Conservation (phyloP, 2,329 filamentous ascomycete genomes). For the Alternaria panax region DNA sequence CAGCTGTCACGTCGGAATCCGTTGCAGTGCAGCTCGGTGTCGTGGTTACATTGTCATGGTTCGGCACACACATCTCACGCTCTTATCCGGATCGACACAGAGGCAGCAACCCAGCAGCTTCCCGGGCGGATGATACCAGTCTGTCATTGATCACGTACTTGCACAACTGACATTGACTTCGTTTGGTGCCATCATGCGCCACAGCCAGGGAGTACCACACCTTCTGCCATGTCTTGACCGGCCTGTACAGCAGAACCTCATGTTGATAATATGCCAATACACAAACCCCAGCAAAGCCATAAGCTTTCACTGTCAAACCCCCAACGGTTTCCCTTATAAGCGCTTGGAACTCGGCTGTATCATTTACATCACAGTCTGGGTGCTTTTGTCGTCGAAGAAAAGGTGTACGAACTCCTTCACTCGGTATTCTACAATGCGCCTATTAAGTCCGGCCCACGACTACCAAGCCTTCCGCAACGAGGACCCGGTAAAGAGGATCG, state of each 20-base stretch:
- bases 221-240: not conserved
- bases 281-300: not conserved
- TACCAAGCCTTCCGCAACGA: not conserved
- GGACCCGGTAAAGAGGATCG: not conserved
- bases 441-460: not conserved
- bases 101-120: not conserved
- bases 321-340: not conserved
- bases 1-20: constrained; percentile 28
- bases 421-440: not conserved
- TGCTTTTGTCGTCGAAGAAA: not conserved
- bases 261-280: not conserved
- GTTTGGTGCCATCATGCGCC: constrained; percentile 3
- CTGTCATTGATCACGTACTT: not conserved
- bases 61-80: not conserved
- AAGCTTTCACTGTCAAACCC: not conserved
- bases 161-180: not conserved
- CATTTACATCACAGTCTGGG: not conserved
- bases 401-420: not conserved
- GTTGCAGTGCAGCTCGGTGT: not conserved
- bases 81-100: not conserved
- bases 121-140: not conserved
- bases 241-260: not conserved
- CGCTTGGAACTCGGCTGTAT: not conserved
- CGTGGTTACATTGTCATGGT: not conserved
- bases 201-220: not conserved